Base-by-base conservation (phyloP, 2,329 filamentous ascomycete genomes). In the Pseudogymnoascus destructans region DNA sequence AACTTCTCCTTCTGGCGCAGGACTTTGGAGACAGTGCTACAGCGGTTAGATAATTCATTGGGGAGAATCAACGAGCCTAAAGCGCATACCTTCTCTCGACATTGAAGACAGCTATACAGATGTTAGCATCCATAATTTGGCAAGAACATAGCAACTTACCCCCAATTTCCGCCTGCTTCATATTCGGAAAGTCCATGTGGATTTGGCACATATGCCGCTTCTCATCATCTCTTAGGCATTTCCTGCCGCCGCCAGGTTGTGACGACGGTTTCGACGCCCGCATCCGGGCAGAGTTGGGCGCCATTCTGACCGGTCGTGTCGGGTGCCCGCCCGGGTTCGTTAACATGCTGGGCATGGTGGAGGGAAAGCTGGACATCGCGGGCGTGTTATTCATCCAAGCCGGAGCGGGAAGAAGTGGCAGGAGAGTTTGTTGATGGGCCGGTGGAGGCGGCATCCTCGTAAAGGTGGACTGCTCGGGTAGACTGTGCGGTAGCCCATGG, bases 1-100 rank as follows among this genome's bases (percentile, higher is more conserved):
- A 95, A 97, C 70, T 95, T 93, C 63, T 98, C 93, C 74, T 92
- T 95, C 68, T 95, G 86, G 58, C 92, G 85, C 63, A 98, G 73
- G 58, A 97, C 93, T 70, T 98, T 98, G 58, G 93, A 98, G n/a
- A 98, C 93, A 55, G 93, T 98, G 74, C 93, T 98, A 71, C 59
- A 73, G 67, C 66, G 60, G 56, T 54, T 46, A 64, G 42, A 49
- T 27, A 23, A 49, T 27, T 8, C 3, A 25, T 7, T 10, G 21
- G n/a, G 7, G 6, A 19, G 11, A 23, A 55, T 19, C 23, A 55
- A 21, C 30, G 15, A 10, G 25, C 8, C 27, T 35, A 35, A 58
- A 27, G 15, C 17, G 52, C 23, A 60, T 84, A 97, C 93, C 93
- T 97, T 85, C 93, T 78, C 74, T 98, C 93, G 57, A 98, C 93